These are phyloP conservation scores for Prunus fruticosa DNA, from an alignment of 306 rosid species.

Conservation along the genomic window DNA sequence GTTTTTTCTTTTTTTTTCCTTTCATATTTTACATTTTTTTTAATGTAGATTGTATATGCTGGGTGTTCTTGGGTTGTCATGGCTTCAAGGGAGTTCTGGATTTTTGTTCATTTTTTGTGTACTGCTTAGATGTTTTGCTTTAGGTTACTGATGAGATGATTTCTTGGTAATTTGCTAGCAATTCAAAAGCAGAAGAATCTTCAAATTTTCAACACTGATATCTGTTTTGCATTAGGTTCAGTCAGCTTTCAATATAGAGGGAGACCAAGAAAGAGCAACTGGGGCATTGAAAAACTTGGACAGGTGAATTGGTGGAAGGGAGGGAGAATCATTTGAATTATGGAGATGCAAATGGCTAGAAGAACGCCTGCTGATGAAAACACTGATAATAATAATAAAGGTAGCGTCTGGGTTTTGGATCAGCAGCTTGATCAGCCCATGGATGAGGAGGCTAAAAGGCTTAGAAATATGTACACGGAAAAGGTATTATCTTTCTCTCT, in stretches of 20 bases:
- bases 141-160: not conserved
- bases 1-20: not conserved
- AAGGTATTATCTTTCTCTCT: not conserved
- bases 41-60: not conserved
- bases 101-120: not conserved
- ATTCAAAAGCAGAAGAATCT: not conserved
- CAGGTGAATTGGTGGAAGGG: not conserved
- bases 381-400: not conserved
- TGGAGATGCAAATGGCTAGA: not conserved
- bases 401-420: not conserved
- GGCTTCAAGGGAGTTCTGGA: not conserved
- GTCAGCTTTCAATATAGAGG: not conserved
- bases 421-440: constrained; percentile 7
- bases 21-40: not conserved
- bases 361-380: not conserved
- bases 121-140: not conserved
- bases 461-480: not conserved
- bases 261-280: not conserved
- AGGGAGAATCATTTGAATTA: not conserved
- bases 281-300: not conserved
- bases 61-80: not conserved
- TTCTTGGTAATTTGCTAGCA: not conserved
- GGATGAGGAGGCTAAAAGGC: constrained; percentile 2
- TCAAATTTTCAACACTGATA: not conserved
- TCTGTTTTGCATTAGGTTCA: not conserved